These are phyloP conservation scores for Pichia sp. DNA, from an alignment of 1,139 yeast genomes.

Conservation along the genomic window DNA sequence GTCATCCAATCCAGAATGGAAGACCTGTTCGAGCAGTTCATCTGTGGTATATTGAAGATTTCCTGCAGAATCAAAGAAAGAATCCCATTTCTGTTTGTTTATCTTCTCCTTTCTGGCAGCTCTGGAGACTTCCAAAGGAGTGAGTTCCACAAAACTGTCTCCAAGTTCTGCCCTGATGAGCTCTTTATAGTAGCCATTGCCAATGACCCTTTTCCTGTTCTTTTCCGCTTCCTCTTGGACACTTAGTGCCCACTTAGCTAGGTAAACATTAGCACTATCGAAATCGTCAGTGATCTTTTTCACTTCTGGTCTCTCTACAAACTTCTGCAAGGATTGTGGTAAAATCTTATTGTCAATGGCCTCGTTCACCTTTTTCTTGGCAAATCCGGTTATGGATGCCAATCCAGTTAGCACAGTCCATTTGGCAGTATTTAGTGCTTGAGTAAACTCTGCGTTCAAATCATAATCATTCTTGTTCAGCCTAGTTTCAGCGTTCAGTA, in stretches of 20 bases:
- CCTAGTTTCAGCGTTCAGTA: conserved; percentile 25
- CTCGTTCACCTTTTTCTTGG: conserved; percentile 52
- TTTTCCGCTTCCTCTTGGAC: conserved; percentile 90
- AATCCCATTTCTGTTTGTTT: conserved; percentile 70
- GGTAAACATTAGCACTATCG: conserved; percentile 82
- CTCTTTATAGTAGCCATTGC: conserved; percentile 54
- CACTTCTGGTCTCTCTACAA: conserved; percentile 75
- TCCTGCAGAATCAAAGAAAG: conserved; percentile 76
- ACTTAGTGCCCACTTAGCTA: conserved; percentile 96
- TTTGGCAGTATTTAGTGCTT: conserved; percentile 58
- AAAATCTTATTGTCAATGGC: conserved; percentile 46
- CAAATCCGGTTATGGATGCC: conserved; percentile 70
- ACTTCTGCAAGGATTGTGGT: conserved; percentile 55
- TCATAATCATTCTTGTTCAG: conserved; percentile 10
- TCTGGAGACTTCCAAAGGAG: conserved; percentile 51
- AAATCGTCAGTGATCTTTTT: conserved; percentile 78
- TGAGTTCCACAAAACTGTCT: conserved; percentile 44
- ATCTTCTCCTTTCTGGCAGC: conserved; percentile 64
- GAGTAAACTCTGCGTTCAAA: conserved; percentile 28
- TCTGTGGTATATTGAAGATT: conserved; percentile 60
- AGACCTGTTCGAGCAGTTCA: conserved; percentile 75
- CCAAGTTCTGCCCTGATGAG: conserved; percentile 66
- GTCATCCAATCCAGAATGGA: conserved; percentile 79
- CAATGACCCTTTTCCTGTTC: conserved; percentile 50
- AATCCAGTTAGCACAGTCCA: conserved; percentile 84